Evolutionary conservation across 768 basidiomycete species (phyloP), one percentile per base, ranked within the genome.

Genomic region (Boletus patriciae): DNA sequence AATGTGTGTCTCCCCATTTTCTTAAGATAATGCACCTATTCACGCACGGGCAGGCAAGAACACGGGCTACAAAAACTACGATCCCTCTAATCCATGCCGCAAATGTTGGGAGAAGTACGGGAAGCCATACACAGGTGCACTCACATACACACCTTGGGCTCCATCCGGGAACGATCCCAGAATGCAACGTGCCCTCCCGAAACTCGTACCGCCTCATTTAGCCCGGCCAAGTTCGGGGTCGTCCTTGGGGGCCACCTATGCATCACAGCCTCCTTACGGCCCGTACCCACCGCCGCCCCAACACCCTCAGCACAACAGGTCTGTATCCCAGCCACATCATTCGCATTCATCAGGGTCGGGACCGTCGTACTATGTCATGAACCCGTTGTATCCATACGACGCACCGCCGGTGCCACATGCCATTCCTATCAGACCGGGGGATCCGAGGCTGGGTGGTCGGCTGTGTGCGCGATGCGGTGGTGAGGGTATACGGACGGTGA

Each of bases 71-170:
- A 90, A 89, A 69, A 75, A 80, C 54, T 75, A 74, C 37, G 88
- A 92, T 68, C 87, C 88, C 0, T 66, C 76, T 2, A 75, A 83
- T 54, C 87, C 90, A 7, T 92, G 91, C 65, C 76, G 77, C 55
- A 81, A 80, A 54, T 93, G 92, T 73, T 93, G 90, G 91, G 73
- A 78, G 7, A 85, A 84, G 61, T 86, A 86, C 70, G 78, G 79
- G 1, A 83, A 80, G 60, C 75, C 79, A 0, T 92, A 84, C 69
- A 65, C 75, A 0, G 87, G 87, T 3, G 80, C 87, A 6, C 71
- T 91, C 16, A 74, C 78, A 0, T 85, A 84, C 63, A 78, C 81
- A 50, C 60, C 77, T 12, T 80, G 81, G 66, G 54, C 70, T 1
- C 52, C 71, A 2, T 59, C 67, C 0, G 51, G 44, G 18, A 63